These are phyloP conservation scores for Curvularia sp. DNA, from an alignment of 2,329 filamentous ascomycete genomes.

Conservation along the genomic window DNA sequence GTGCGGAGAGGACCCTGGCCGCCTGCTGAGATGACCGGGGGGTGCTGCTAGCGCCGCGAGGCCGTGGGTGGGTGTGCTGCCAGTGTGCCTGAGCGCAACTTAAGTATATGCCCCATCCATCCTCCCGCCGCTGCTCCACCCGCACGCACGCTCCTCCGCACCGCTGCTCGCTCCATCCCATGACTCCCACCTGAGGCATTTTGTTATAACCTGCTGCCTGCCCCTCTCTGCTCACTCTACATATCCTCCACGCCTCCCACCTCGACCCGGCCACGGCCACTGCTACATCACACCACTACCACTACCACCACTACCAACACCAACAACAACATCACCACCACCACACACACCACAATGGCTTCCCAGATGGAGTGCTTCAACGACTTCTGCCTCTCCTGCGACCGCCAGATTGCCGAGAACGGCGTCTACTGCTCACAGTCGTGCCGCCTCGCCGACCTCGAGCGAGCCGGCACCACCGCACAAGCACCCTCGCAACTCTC, in stretches of 20 bases:
- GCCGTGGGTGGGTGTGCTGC: constrained; percentile 1
- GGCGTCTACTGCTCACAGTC: constrained; percentile 91
- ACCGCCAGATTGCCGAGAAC: constrained; percentile 78
- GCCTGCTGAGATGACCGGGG: no score
- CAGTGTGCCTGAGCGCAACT: constrained; percentile 34
- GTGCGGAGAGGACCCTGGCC: constrained; percentile 33
- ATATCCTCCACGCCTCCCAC: background rate
- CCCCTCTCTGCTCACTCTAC: constrained; percentile 7
- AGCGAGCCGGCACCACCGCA: constrained; percentile 63
- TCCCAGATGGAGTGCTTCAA: constrained; percentile 74
- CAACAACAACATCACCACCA: constrained; percentile 7
- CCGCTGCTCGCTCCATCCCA: constrained; percentile 23
- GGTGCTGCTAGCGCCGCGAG: no score
- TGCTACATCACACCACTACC: constrained; percentile 1
- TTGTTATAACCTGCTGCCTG: constrained; percentile 3
- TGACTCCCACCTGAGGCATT: constrained; percentile 27
- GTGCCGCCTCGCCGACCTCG: constrained; percentile 86
- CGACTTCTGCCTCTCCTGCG: constrained; percentile 93
- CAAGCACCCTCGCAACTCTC: constrained; percentile 55
- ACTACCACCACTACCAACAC: constrained; percentile 7
- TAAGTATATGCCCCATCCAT: constrained; percentile 40
- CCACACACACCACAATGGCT: constrained; percentile 40
- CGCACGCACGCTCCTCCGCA: constrained; percentile 26
- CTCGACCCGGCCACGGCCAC: background rate
- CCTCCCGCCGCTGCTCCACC: constrained; percentile 33